These are phyloP conservation scores for Plenodomus lindquistii DNA, from an alignment of 2,329 filamentous ascomycete species.

Conservation along the genomic window DNA sequence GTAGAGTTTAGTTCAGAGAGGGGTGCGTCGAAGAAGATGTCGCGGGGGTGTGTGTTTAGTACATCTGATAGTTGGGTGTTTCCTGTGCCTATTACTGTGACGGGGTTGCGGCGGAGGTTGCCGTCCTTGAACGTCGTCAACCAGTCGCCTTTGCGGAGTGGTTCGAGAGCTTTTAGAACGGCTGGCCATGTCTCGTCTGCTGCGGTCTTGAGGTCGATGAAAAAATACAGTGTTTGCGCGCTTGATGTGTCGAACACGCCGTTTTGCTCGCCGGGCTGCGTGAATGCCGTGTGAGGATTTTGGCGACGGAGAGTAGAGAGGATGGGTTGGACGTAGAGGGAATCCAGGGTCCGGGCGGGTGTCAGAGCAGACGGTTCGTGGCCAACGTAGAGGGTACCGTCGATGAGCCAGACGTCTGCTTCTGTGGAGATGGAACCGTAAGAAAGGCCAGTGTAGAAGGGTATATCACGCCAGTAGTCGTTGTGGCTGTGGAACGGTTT, in stretches of 20 bases:
- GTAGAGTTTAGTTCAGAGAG: constrained; percentile 50
- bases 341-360: constrained; percentile 56
- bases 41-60: constrained; percentile 33
- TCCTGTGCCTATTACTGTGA: constrained; percentile 67
- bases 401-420: constrained; percentile 64
- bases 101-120: constrained; percentile 51
- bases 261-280: constrained; percentile 53
- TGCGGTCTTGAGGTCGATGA: constrained; percentile 66
- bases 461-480: constrained; percentile 59
- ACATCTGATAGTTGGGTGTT: constrained; percentile 52
- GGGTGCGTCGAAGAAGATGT: constrained; percentile 66
- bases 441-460: constrained; percentile 58
- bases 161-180: constrained; percentile 60
- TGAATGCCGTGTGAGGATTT: constrained; percentile 59
- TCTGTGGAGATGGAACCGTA: constrained; percentile 62
- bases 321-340: constrained; percentile 64
- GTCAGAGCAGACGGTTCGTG: constrained; percentile 60
- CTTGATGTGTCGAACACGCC: constrained; percentile 64
- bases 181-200: constrained; percentile 60
- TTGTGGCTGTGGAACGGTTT: constrained; percentile 63
- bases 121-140: constrained; percentile 57
- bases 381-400: constrained; percentile 60
- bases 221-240: constrained; percentile 65
- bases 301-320: constrained; percentile 58
- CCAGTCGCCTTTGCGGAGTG: constrained; percentile 58